Conservation (phyloP, 495 filamentous ascomycete species). For the Cudoniella acicularis region DNA sequence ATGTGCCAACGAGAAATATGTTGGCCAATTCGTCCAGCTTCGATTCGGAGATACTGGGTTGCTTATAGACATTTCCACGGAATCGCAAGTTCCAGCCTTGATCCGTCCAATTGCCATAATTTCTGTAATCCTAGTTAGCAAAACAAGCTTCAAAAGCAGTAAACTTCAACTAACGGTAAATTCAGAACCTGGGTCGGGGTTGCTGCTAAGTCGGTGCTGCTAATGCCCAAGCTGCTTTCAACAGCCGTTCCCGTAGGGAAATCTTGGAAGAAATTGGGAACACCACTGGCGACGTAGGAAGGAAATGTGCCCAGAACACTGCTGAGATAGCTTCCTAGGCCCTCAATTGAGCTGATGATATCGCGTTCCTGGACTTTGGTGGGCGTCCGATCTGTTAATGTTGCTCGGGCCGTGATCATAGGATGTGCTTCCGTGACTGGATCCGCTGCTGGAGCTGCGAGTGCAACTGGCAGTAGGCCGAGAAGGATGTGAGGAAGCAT, state of each 20-base stretch:
- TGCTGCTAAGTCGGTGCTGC: constrained; percentile 50
- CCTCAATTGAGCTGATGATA: constrained; percentile 33
- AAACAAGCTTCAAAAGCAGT: not conserved
- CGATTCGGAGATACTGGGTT: constrained; percentile 58
- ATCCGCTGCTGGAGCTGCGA: constrained; percentile 19
- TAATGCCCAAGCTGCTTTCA: constrained; percentile 54
- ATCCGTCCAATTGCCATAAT: constrained; percentile 78
- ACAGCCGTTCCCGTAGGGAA: constrained; percentile 61
- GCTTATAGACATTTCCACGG: constrained; percentile 76
- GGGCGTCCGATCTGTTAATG: constrained; percentile 32
- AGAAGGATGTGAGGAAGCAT: constrained; percentile 1
- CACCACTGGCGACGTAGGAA: constrained; percentile 56
- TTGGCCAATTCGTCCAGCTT: constrained; percentile 66
- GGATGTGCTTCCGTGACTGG: constrained; percentile 33
- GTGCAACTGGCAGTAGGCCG: constrained; percentile 14
- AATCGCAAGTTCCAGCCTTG: constrained; percentile 72
- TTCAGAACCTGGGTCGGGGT: constrained; percentile 70
- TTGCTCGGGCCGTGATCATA: constrained; percentile 44
- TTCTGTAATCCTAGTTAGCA: constrained; percentile 30
- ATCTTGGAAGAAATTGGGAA: constrained; percentile 64
- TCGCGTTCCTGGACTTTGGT: constrained; percentile 26
- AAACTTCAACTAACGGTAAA: constrained; percentile 45
- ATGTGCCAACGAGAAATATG: constrained; percentile 61
- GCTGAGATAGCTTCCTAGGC: constrained; percentile 44
- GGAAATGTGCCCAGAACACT: constrained; percentile 48